Evolutionary conservation across 2,329 filamentous ascomycete genomes (phyloP), one percentile per base, ranked within the genome.

Genomic region (Hymenotorrendiella dingleyae): DNA sequence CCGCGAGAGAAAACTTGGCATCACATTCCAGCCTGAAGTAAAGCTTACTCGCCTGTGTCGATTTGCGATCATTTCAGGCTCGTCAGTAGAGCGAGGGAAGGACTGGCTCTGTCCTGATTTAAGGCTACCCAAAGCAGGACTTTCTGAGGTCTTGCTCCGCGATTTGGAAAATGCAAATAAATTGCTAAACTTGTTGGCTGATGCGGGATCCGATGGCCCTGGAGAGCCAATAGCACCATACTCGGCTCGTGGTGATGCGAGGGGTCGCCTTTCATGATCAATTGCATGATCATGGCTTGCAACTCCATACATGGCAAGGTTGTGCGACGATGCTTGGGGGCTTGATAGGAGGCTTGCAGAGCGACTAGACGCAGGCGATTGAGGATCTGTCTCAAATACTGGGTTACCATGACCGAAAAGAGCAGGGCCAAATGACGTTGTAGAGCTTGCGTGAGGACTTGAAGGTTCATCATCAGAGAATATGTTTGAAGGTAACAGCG

Each of bases 61-160:
- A 61, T 60, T 77, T 48, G 57, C 70, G 60, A 65, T 64, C 49
- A 58, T 67, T 57, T 73, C 83, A 14, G 61, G 62, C 10, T 80
- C 78, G 17, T 76, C 84, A 47, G 65, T 65, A 47, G 74, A 72
- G 14, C 76, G 69, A 5, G 86, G 86, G 52, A 93, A 79, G 0
- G 86, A 91, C 57, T 87, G 84, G 55, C 84, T 89, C 59, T 91
- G 84, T 0, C 77, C 74, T 22, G 76, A 66, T 57, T 86, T 86
- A 11, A 90, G 67, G 16, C 75, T 80, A 1, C 86, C 86, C 6
- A 89, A 64, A 1, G 75, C 69, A 5, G 81, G 82, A 0, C 82
- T 80, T 22, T 79, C 73, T 6, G 72, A 58, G 0, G 72, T 71
- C 62, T 87, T 88, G 4, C 74, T 68, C 20, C 74, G 73, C 42